Percentiles rank a stretch among this genome's conserved stretches.
phyloP scores from a whole-genome alignment of 2,329 filamentous ascomycete species.

The Hypoxylon sp. region DNA sequence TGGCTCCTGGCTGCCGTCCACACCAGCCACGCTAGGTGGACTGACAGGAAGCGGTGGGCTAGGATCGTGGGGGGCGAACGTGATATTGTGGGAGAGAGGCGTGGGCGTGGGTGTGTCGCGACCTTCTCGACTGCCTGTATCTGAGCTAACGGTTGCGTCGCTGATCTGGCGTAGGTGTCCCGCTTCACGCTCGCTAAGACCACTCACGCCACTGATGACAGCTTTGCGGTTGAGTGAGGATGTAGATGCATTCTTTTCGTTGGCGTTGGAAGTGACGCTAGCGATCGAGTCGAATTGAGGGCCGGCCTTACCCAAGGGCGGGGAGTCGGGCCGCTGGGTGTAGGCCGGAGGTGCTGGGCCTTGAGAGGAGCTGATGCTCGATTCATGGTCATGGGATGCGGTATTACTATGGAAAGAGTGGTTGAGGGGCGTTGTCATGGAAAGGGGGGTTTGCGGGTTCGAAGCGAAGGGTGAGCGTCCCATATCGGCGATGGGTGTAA shows the following conservation, averaged over 20 bases:
- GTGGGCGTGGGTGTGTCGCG: too few relatives aligned
- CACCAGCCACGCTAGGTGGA: slow-evolving; percentile 35
- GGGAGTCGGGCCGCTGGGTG: slow-evolving; percentile 46
- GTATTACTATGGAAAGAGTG: slow-evolving; percentile 49
- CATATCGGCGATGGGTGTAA: slow-evolving; percentile 54
- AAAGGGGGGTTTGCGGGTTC: slow-evolving; percentile 39
- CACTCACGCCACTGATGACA: slow-evolving; percentile 58
- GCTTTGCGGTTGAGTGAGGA: slow-evolving; percentile 37
- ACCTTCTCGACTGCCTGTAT: slow-evolving; percentile 1
- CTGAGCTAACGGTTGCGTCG: slow-evolving; percentile 58
- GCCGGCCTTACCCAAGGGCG: slow-evolving; percentile 40
- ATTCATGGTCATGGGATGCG: slow-evolving; percentile 52
- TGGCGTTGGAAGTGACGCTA: slow-evolving; percentile 2
- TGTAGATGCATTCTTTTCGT: not conserved
- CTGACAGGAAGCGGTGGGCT: slow-evolving; percentile 39
- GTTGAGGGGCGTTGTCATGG: slow-evolving; percentile 47
- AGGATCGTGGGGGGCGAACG: slow-evolving; percentile 1
- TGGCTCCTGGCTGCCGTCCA: slow-evolving; percentile 14
- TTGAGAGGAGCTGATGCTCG: slow-evolving; percentile 46
- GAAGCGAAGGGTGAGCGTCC: slow-evolving; percentile 52
- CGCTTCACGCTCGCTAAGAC: slow-evolving; percentile 57
- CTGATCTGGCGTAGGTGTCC: slow-evolving; percentile 59
- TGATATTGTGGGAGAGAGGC: not conserved
- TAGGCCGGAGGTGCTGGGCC: slow-evolving; percentile 12
- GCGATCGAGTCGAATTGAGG: slow-evolving; percentile 18